Conservation (phyloP, 768 basidiomycete genomes). For the Pleurotus ostreatus region DNA sequence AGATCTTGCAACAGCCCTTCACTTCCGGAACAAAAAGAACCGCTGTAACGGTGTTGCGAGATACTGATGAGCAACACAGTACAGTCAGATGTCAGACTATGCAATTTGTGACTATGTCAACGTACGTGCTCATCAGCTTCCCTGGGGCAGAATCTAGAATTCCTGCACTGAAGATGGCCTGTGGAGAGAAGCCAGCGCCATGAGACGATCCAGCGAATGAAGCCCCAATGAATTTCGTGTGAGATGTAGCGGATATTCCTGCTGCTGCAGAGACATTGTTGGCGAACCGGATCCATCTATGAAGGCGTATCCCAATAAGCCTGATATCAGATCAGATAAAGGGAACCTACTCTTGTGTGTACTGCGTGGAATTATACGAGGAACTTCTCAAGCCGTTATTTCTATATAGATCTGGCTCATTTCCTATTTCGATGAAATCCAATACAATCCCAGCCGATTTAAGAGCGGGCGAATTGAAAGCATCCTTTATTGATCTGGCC, state of each 20-base stretch:
- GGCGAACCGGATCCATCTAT: slow-evolving; percentile 53
- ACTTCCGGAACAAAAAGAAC: slow-evolving; percentile 45
- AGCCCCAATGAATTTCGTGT: slow-evolving; percentile 42
- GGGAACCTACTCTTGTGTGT: slow-evolving; percentile 43
- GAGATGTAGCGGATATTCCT: slow-evolving; percentile 30
- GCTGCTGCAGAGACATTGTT: slow-evolving; percentile 40
- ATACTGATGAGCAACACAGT: slow-evolving; percentile 29
- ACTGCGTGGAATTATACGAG: slow-evolving; percentile 38
- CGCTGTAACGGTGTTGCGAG: slow-evolving; percentile 57
- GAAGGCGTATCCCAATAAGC: neutral
- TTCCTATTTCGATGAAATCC: slow-evolving; percentile 60
- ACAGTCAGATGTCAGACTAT: neutral
- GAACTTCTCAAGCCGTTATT: slow-evolving; percentile 37
- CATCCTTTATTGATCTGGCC: slow-evolving; percentile 42
- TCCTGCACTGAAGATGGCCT: slow-evolving; percentile 49
- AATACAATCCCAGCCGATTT: slow-evolving; percentile 38
- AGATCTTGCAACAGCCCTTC: slow-evolving; percentile 54
- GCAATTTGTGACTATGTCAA: neutral
- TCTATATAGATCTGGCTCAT: slow-evolving; percentile 55
- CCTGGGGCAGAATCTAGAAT: slow-evolving; percentile 47
- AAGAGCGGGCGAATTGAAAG: slow-evolving; percentile 40
- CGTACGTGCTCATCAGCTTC: slow-evolving; percentile 49
- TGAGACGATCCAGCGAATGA: slow-evolving; percentile 50
- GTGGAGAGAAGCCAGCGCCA: slow-evolving; percentile 51
- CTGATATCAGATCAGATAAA: neutral